Conservation (phyloP, 805 yeast species). For the Komagataella phaffii region DNA sequence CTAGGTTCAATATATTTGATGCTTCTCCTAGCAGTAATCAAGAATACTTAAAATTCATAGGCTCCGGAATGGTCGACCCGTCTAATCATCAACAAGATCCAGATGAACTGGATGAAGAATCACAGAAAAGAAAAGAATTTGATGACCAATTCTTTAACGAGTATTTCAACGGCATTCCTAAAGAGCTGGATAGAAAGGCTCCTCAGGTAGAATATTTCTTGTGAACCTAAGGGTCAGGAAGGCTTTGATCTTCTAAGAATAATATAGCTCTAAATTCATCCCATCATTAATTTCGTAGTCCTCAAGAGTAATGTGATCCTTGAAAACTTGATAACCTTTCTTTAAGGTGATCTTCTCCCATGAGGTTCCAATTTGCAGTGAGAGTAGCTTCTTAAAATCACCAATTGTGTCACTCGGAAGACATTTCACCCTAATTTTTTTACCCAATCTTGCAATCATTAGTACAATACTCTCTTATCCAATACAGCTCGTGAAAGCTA, state of each 20-base stretch:
- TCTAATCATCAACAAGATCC: background rate
- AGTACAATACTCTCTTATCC: conserved; percentile 2
- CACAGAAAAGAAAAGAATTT: background rate
- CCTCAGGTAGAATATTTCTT: conserved; percentile 27
- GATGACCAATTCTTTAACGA: conserved; percentile 2
- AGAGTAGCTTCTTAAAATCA: conserved; percentile 76
- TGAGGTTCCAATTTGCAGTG: conserved; percentile 71
- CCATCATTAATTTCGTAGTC: conserved; percentile 93
- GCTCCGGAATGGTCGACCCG: conserved; percentile 1
- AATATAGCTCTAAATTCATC: conserved; percentile 74
- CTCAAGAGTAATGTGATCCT: conserved; percentile 84
- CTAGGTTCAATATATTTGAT: conserved; percentile 79
- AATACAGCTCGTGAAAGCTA: background rate
- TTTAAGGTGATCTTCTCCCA: conserved; percentile 57
- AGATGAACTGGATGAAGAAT: conserved; percentile 7
- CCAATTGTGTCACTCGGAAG: conserved; percentile 76
- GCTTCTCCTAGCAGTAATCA: conserved; percentile 90
- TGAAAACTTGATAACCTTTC: conserved; percentile 73
- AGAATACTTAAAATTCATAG: conserved; percentile 28
- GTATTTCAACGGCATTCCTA: background rate
- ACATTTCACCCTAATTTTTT: conserved; percentile 79
- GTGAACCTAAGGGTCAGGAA: conserved; percentile 7
- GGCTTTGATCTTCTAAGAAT: conserved; percentile 24
- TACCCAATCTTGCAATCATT: conserved; percentile 47
- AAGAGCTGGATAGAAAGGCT: conserved; percentile 13